A percentile compares a stretch with the other conserved stretches of the same genome.
Conservation (phyloP, 768 basidiomycete species). For the Imleria badia region DNA sequence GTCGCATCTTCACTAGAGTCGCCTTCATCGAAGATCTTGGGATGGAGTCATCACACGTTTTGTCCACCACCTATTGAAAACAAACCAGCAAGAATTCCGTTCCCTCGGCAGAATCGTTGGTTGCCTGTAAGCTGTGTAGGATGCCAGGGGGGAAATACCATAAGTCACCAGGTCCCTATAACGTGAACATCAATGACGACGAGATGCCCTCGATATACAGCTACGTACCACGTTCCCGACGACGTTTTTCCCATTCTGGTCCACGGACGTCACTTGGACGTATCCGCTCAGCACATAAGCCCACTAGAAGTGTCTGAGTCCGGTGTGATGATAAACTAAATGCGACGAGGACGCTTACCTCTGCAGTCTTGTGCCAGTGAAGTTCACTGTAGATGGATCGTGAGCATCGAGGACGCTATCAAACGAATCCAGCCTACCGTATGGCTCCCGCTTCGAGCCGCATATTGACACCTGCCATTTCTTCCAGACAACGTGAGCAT, state of each 20-base stretch:
- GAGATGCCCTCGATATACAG: neutral
- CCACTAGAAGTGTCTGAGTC: slow-evolving; percentile 33
- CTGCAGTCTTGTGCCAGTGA: slow-evolving; percentile 42
- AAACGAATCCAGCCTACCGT: slow-evolving; percentile 19
- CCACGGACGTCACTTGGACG: slow-evolving; percentile 45
- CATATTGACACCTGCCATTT: slow-evolving; percentile 35
- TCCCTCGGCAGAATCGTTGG: slow-evolving; percentile 39
- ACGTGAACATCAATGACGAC: slow-evolving; percentile 16
- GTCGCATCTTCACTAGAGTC: slow-evolving; percentile 53
- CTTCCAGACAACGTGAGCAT: neutral
- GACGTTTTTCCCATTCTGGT: slow-evolving; percentile 46
- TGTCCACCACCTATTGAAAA: neutral
- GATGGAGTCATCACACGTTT: neutral
- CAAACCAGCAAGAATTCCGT: slow-evolving; percentile 49
- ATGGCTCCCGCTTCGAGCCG: slow-evolving; percentile 38
- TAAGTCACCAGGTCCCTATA: slow-evolving; percentile 40
- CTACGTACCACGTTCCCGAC: slow-evolving; percentile 46
- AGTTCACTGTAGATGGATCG: slow-evolving; percentile 31
- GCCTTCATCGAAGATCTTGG: slow-evolving; percentile 34
- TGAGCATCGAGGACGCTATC: neutral
- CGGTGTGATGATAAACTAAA: neutral
- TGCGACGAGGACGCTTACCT: slow-evolving; percentile 7
- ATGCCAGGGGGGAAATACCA: slow-evolving; percentile 58
- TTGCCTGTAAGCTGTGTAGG: slow-evolving; percentile 55
- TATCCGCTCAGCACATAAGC: slow-evolving; percentile 49